Evolutionary conservation across 495 filamentous ascomycete species (phyloP).

Genomic region (Tuber magnatum): DNA sequence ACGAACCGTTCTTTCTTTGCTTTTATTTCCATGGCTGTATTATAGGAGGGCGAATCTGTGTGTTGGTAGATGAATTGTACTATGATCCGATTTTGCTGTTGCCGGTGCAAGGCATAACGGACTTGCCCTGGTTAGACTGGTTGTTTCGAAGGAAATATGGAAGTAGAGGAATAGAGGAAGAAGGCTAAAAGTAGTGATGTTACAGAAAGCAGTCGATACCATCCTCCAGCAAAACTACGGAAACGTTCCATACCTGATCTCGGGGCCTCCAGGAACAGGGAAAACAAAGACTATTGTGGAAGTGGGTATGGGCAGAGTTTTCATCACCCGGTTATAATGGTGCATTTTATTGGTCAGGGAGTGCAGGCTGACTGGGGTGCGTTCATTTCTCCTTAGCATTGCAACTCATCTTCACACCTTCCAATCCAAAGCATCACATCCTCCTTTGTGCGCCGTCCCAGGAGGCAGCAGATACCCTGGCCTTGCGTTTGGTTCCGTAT

Average conservation of each 20-base stretch:
- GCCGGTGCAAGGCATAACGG: constrained; percentile 3
- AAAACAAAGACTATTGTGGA: constrained; percentile 55
- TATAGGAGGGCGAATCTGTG: constrained; percentile 31
- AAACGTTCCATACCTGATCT: constrained; percentile 49
- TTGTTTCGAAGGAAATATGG: not conserved
- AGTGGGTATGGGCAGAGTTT: constrained; percentile 36
- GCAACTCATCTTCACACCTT: constrained; percentile 39
- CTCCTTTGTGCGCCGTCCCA: constrained; percentile 54
- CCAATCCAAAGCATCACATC: constrained; percentile 43
- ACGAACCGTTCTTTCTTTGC: constrained; percentile 1
- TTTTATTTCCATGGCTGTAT: constrained; percentile 17
- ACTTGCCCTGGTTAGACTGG: not conserved
- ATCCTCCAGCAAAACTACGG: constrained; percentile 47
- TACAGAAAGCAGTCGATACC: constrained; percentile 46
- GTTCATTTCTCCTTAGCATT: constrained; percentile 27
- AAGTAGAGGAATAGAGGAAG: constrained; percentile 1
- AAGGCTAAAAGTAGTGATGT: constrained; percentile 24
- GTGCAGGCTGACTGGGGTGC: constrained; percentile 30
- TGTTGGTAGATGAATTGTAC: constrained; percentile 34
- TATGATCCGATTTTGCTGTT: constrained; percentile 23
- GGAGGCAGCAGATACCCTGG: constrained; percentile 51
- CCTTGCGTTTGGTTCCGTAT: constrained; percentile 45
- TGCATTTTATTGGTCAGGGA: constrained; percentile 26
- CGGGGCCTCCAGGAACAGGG: constrained; percentile 51
- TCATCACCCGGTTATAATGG: constrained; percentile 35